Evolutionary conservation across 345 rosid species (phyloP).

Genomic region (Clausena lansium): DNA sequence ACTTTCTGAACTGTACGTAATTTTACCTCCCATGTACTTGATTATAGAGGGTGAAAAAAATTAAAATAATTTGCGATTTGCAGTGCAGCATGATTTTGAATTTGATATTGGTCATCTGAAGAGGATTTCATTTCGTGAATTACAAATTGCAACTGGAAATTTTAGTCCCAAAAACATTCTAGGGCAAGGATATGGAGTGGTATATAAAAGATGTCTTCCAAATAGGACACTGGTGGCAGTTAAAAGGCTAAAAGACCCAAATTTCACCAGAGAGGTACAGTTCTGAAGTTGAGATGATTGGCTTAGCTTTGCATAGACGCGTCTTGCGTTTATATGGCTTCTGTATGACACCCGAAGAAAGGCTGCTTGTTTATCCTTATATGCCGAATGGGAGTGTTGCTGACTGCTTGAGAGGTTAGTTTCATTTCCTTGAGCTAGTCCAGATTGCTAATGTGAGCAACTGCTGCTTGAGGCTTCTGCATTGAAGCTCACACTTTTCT

Average conservation of each 20-base stretch:
- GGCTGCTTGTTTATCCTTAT: slow-evolving; percentile 90
- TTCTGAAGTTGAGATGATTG: slow-evolving; percentile 98
- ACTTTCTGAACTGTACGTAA: slow-evolving; percentile 7
- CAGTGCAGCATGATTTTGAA: slow-evolving; percentile 90
- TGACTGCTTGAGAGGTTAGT: slow-evolving; percentile 82
- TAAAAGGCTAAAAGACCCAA: slow-evolving; percentile 92
- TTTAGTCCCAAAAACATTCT: slow-evolving; percentile 75
- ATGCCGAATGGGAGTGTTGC: slow-evolving; percentile 99
- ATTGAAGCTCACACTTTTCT: not conserved
- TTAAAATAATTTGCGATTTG: slow-evolving; percentile 13
- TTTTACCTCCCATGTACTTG: not conserved
- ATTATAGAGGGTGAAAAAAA: not conserved
- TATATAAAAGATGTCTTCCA: slow-evolving; percentile 83
- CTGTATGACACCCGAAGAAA: slow-evolving; percentile 81
- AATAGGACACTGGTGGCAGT: slow-evolving; percentile 76
- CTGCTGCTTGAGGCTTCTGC: not conserved
- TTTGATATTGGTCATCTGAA: slow-evolving; percentile 81
- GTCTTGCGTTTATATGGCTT: slow-evolving; percentile 84
- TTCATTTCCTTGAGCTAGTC: not conserved
- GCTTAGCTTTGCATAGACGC: slow-evolving; percentile 89
- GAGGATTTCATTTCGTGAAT: slow-evolving; percentile 80
- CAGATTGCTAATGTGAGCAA: not conserved
- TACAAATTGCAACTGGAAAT: slow-evolving; percentile 75
- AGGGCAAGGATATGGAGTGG: slow-evolving; percentile 95
- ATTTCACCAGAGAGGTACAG: slow-evolving; percentile 84